Base-by-base conservation (phyloP, 345 rosid species). In the Gossypium ekmanianum region DNA sequence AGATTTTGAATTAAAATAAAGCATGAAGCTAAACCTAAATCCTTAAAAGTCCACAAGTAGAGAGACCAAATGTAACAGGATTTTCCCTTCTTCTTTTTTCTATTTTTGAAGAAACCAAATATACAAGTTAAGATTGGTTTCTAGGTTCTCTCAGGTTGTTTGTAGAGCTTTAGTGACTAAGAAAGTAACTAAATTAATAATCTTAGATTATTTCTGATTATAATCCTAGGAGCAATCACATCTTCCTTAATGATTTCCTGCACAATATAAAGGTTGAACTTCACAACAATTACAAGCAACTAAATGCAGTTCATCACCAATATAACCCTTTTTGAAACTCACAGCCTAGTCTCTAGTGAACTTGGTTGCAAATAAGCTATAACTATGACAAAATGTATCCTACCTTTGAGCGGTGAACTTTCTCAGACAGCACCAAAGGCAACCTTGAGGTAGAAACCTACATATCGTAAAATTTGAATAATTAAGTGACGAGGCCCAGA, bases 361-460 rank as follows among this genome's bases (percentile, higher is more conserved):
- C 58, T 43, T 16, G 26, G 34, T 57, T 22, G 45, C n/a, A 16
- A 65, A 18, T 62, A 75, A 61, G 57, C 59, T 52, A 61, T 47
- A 67, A 51, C 59, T 29, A 63, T 73, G 66, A 77, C 10, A 61
- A 81, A 43, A 5, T n/a, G 1, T 34, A 65, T 73, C 80, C 69
- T 81, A 88, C 99, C 97, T 93, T 93, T 55, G 94, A 78, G 58
- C 96, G 92, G 44, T 84, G 91, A 78, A 93, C 91, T 82, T 95
- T 95, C 85, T 92, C 99, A n/a, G 99, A 78, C 14, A 93, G 90
- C 73, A 95, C 83, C 88, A 95, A 83, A 54, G 98, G 97, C 84
- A 93, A 79, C 56, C 88, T 88, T 82, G 97, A 89, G 70, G 85
- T 82, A 71, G 94, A 86, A 64, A 77, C 92, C 98, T 92, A 83